Percentiles rank a stretch among this genome's conserved stretches.
phyloP scores from a whole-genome alignment of 139 green algal genomes.

The Tetradesmus lagerheimii region DNA sequence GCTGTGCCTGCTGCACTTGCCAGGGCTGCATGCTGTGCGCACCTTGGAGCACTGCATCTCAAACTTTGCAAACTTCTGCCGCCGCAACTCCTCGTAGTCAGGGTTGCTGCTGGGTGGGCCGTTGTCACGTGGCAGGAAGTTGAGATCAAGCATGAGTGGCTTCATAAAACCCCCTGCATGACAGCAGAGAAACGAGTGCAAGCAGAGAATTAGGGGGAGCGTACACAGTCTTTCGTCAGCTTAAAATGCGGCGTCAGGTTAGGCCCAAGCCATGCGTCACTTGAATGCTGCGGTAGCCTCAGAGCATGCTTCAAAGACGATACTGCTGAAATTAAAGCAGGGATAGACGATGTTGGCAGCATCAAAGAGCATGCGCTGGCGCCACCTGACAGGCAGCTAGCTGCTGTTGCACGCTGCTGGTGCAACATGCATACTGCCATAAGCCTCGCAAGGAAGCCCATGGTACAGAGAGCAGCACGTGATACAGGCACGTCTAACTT shows the following conservation, averaged over 20 bases:
- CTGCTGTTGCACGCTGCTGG: not conserved
- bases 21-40: not conserved
- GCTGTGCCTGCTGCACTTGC: not conserved
- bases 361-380: no score
- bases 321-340: not conserved
- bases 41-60: slow-evolving; percentile 19
- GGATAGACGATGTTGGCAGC: no score
- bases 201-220: no score
- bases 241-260: no score
- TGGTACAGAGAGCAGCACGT: not conserved
- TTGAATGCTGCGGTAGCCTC: no score
- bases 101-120: not conserved
- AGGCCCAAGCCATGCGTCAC: no score
- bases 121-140: slow-evolving; percentile 1
- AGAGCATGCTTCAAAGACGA: not conserved
- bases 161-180: not conserved
- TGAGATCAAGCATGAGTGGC: slow-evolving; percentile 10
- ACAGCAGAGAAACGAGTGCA: not conserved
- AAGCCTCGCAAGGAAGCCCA: not conserved
- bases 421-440: not conserved
- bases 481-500: not conserved
- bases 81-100: not conserved
- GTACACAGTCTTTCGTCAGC: no score
- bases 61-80: slow-evolving; percentile 6
- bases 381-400: not conserved